Conservation (phyloP, 139 green algal species). For the Astrephomene gubernaculifera region DNA sequence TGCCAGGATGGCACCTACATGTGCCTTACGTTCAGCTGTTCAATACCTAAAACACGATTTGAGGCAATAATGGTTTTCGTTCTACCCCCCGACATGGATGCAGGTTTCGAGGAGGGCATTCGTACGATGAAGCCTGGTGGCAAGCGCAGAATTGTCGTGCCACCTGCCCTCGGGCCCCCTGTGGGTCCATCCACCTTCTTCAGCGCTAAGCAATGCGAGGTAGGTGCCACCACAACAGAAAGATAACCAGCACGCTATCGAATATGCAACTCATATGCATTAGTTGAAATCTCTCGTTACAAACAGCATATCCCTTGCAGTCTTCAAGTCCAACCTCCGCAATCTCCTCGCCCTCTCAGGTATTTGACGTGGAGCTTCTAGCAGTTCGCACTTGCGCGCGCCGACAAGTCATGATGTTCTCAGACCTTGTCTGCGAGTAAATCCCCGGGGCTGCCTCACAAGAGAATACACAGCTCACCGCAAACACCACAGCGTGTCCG, state of each 20-base stretch:
- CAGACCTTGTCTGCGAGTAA: constrained; percentile 79
- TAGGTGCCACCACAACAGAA: too few relatives aligned
- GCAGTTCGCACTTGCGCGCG: constrained; percentile 80
- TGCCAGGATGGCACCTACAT: too few relatives aligned
- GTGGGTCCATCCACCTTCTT: constrained; percentile 98
- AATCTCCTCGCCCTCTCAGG: constrained; percentile 56
- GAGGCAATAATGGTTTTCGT: too few relatives aligned
- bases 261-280: too few relatives aligned
- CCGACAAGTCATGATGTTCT: constrained; percentile 85
- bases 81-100: not conserved
- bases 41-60: too few relatives aligned
- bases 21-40: too few relatives aligned
- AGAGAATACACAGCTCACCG: not conserved
- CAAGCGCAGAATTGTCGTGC: constrained; percentile 92
- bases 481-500: not conserved
- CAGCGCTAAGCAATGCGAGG: constrained; percentile 97
- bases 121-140: constrained; percentile 88
- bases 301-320: too few relatives aligned
- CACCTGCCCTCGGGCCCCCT: constrained; percentile 95
- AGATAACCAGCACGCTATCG: not conserved
- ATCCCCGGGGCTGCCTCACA: not conserved
- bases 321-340: not conserved
- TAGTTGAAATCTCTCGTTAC: too few relatives aligned
- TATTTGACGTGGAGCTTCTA: constrained; percentile 97
- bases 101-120: constrained; percentile 96